A percentile compares a stretch with the other conserved stretches of the same genome.
These are phyloP conservation scores for Aegilops longissima DNA, from an alignment of 176 grass and related monocot genomes.

Conservation along the genomic window DNA sequence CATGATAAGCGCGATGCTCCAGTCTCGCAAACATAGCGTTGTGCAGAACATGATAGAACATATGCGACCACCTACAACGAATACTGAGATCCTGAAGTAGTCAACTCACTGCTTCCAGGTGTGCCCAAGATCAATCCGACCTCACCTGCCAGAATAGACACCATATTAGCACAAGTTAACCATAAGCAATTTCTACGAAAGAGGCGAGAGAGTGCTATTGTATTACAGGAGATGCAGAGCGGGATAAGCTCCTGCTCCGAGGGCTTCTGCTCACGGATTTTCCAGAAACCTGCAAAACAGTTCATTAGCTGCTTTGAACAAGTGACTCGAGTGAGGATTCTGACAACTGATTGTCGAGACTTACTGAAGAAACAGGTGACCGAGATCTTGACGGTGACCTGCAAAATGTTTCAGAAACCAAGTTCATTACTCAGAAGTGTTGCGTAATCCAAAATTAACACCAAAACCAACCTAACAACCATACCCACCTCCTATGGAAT, in stretches of 20 bases:
- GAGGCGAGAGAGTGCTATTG: background rate
- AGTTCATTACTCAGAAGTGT: conserved; percentile 13
- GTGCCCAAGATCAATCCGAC: conserved; percentile 28
- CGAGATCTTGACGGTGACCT: conserved; percentile 35
- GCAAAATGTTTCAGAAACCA: conserved; percentile 24
- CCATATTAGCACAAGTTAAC: background rate
- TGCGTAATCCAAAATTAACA: background rate
- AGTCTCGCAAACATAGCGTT: background rate
- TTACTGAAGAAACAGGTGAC: conserved; percentile 39
- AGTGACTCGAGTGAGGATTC: background rate
- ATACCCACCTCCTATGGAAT: background rate
- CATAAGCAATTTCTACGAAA: background rate
- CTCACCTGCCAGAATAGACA: conserved; percentile 30
- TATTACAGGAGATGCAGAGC: conserved; percentile 41
- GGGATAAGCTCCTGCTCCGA: conserved; percentile 37
- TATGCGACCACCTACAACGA: background rate
- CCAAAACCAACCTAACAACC: background rate
- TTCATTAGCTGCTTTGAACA: conserved; percentile 3
- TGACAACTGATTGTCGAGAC: background rate
- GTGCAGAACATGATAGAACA: background rate
- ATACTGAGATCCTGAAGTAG: background rate
- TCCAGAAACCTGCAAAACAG: conserved; percentile 27
- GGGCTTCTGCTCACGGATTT: conserved; percentile 44
- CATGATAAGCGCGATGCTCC: background rate
- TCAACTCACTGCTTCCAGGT: background rate